Evolutionary conservation across 1,284 basidiomycete genomes (phyloP).

Genomic region (Cutaneotrichosporon sp.): DNA sequence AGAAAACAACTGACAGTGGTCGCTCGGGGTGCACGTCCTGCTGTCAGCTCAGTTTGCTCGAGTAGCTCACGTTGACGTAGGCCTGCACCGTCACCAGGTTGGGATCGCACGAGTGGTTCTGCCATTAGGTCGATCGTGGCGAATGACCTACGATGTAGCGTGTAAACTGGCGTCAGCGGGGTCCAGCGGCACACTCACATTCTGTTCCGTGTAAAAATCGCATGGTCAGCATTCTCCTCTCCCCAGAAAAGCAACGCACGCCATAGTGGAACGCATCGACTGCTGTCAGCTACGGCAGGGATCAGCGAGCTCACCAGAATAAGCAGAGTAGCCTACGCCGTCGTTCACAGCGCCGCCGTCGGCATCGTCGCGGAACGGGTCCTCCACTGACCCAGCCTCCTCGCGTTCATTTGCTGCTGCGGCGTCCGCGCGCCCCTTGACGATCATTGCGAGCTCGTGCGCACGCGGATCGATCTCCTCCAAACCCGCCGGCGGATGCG

Average conservation of each 20-base stretch:
- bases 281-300: slow-evolving; percentile 29
- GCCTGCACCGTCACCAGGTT: slow-evolving; percentile 68
- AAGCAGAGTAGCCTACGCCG: slow-evolving; percentile 27
- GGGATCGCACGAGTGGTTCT: slow-evolving; percentile 81
- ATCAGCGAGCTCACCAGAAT: slow-evolving; percentile 31
- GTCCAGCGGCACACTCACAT: slow-evolving; percentile 7
- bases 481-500: slow-evolving; percentile 42
- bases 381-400: not conserved
- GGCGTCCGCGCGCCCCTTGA: not conserved
- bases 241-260: slow-evolving; percentile 52
- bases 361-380: slow-evolving; percentile 4
- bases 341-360: slow-evolving; percentile 36
- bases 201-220: slow-evolving; percentile 54
- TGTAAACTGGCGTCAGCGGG: slow-evolving; percentile 31
- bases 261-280: slow-evolving; percentile 83
- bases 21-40: slow-evolving; percentile 49
- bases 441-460: slow-evolving; percentile 25
- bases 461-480: slow-evolving; percentile 34
- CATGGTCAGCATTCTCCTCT: slow-evolving; percentile 53
- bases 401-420: not conserved
- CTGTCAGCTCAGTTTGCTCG: not conserved
- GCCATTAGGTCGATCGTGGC: not conserved
- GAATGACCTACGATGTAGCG: slow-evolving; percentile 25
- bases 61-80: slow-evolving; percentile 55
- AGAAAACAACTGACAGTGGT: slow-evolving; percentile 52